Percentiles rank a stretch among this genome's conserved stretches.
These are phyloP conservation scores for Cylindrotheca fusiformis DNA, from an alignment of 108 stramenopile genomes.

Conservation along the genomic window DNA sequence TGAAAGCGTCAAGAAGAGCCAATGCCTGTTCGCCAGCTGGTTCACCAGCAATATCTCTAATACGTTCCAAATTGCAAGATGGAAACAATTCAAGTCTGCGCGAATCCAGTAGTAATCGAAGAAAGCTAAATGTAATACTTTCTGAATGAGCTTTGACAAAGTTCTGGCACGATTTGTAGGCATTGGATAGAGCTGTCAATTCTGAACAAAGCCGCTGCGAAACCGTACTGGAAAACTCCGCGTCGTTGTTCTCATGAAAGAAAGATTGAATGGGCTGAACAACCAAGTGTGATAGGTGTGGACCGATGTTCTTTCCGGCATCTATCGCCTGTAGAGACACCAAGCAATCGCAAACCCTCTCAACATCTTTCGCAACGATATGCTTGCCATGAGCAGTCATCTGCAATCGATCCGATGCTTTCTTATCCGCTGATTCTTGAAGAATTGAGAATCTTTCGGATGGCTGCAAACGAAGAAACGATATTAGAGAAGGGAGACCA, in stretches of 20 bases:
- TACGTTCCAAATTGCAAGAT: conserved; percentile 22
- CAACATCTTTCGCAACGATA: conserved; percentile 11
- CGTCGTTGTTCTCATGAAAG: conserved; percentile 10
- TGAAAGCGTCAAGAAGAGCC: conserved; percentile 19
- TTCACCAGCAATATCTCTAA: conserved; percentile 18
- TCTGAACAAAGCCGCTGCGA: conserved; percentile 9
- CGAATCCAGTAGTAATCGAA: conserved; percentile 23
- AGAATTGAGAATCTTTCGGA: conserved; percentile 16
- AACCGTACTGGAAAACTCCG: conserved; percentile 6
- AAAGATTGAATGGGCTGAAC: not conserved
- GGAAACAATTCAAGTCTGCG: conserved; percentile 26
- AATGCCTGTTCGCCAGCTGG: conserved; percentile 11
- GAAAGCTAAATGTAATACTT: not conserved
- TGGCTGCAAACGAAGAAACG: conserved; percentile 18
- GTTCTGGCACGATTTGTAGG: conserved; percentile 1
- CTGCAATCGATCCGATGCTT: not conserved
- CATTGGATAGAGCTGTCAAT: conserved; percentile 15
- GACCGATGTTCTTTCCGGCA: not conserved
- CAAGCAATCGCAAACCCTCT: conserved; percentile 25
- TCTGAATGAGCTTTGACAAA: conserved; percentile 18
- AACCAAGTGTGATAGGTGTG: conserved; percentile 3
- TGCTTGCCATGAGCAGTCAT: conserved; percentile 22
- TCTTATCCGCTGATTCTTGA: not conserved
- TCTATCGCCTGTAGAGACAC: conserved; percentile 10
- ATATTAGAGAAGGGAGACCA: not conserved